A percentile compares a stretch with the other conserved stretches of the same genome.
Conservation (phyloP, 73 alveolate species). For the Paramecium pentaurelia region DNA sequence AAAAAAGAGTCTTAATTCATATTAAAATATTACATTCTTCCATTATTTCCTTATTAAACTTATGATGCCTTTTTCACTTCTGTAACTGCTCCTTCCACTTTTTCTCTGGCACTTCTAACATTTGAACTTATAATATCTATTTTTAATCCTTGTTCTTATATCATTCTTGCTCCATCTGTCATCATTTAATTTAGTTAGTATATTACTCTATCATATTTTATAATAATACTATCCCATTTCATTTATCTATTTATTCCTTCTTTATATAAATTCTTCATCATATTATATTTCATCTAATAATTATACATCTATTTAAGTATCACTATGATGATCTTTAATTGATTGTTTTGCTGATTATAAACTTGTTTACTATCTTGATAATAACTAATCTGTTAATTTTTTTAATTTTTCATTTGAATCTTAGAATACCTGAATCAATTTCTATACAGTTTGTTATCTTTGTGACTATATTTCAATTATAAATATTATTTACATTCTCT, state of each 20-base stretch:
- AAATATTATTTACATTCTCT: background rate
- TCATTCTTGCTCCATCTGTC: constrained; percentile 28
- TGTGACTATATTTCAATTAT: background rate
- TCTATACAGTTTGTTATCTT: background rate
- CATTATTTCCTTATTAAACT: background rate
- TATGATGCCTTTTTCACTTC: background rate
- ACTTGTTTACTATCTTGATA: background rate
- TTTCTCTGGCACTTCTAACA: background rate
- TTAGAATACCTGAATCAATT: background rate
- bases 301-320: background rate
- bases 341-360: background rate
- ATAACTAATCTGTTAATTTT: background rate
- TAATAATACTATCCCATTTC: constrained; percentile 7
- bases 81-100: background rate
- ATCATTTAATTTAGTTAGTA: constrained; percentile 22
- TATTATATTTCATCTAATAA: background rate
- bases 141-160: background rate
- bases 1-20: background rate
- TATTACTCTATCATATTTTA: background rate
- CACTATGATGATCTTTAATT: background rate
- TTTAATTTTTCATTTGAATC: background rate
- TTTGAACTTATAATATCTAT: background rate
- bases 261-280: background rate
- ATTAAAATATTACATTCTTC: background rate
- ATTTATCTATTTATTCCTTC: background rate